These are phyloP conservation scores for Microdochium trichocladiopsis DNA, from an alignment of 2,329 filamentous ascomycete genomes.

Conservation along the genomic window DNA sequence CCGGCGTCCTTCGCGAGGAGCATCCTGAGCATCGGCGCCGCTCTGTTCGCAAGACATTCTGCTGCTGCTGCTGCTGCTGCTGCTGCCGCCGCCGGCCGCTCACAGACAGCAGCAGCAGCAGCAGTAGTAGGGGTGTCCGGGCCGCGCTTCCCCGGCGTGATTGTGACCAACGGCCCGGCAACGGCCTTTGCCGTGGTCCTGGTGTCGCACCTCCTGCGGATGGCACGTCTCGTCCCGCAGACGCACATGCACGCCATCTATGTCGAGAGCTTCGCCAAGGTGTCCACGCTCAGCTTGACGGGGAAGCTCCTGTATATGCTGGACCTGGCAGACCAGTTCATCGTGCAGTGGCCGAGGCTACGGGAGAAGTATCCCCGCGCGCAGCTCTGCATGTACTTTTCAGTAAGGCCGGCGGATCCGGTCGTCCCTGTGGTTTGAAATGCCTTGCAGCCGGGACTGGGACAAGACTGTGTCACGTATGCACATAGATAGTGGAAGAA, in stretches of 20 bases:
- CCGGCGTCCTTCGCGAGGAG: constrained; percentile 49
- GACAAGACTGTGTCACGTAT: no score
- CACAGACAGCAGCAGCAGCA: not conserved
- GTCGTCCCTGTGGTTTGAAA: not conserved
- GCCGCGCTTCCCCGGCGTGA: constrained; percentile 57
- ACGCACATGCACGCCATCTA: constrained; percentile 69
- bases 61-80: constrained; percentile 20
- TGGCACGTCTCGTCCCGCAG: constrained; percentile 34
- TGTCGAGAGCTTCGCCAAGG: constrained; percentile 87
- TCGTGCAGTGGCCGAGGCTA: constrained; percentile 74
- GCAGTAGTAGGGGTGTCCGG: constrained; percentile 6
- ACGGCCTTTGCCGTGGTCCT: constrained; percentile 71
- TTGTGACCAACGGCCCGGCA: constrained; percentile 83
- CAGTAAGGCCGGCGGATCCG: not conserved
- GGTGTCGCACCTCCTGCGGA: constrained; percentile 39
- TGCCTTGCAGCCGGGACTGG: not conserved
- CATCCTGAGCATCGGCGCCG: constrained; percentile 56
- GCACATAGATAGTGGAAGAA: no score
- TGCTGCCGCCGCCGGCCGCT: constrained; percentile 8
- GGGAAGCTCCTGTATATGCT: constrained; percentile 64
- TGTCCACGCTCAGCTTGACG: constrained; percentile 75
- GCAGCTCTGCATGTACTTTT: not conserved
- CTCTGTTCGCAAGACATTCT: constrained; percentile 30
- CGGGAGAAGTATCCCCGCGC: not conserved
- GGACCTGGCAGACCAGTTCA: constrained; percentile 64